These are phyloP conservation scores for Yamadazyma ubonensis DNA, from an alignment of 805 yeast species.

Conservation along the genomic window DNA sequence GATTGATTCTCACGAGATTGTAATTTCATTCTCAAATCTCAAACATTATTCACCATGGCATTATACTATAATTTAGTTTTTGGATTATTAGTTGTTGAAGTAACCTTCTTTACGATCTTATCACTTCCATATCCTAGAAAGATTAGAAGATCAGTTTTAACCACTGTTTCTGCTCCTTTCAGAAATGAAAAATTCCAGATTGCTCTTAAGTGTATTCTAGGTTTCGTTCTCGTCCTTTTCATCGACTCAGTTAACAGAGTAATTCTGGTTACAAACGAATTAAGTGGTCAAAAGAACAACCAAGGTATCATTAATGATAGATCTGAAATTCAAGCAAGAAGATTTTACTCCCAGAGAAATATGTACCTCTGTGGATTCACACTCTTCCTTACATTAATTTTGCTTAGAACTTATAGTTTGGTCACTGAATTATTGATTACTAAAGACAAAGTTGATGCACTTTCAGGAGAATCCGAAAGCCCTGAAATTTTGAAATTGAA, in stretches of 20 bases:
- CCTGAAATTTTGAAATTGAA: slow-evolving; percentile 48
- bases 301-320: slow-evolving; percentile 51
- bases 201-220: slow-evolving; percentile 76
- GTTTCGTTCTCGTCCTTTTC: slow-evolving; percentile 80
- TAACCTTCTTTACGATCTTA: slow-evolving; percentile 72
- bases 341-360: slow-evolving; percentile 95
- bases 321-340: slow-evolving; percentile 82
- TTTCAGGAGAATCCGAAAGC: slow-evolving; percentile 25
- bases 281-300: slow-evolving; percentile 28
- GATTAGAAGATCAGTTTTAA: slow-evolving; percentile 65
- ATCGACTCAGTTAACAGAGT: slow-evolving; percentile 87
- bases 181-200: slow-evolving; percentile 69
- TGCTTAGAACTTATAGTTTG: slow-evolving; percentile 78
- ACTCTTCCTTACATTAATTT: slow-evolving; percentile 79
- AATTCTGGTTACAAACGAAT: slow-evolving; percentile 62
- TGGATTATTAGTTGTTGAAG: slow-evolving; percentile 72
- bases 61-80: slow-evolving; percentile 57
- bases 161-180: slow-evolving; percentile 65
- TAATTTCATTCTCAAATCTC: neutral
- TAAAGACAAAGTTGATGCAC: slow-evolving; percentile 56
- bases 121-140: slow-evolving; percentile 84
- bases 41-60: slow-evolving; percentile 30
- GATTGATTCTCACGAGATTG: neutral
- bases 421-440: slow-evolving; percentile 69
- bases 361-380: slow-evolving; percentile 95